These are phyloP conservation scores for Collybia mongolica DNA, from an alignment of 768 basidiomycete species.

Conservation along the genomic window DNA sequence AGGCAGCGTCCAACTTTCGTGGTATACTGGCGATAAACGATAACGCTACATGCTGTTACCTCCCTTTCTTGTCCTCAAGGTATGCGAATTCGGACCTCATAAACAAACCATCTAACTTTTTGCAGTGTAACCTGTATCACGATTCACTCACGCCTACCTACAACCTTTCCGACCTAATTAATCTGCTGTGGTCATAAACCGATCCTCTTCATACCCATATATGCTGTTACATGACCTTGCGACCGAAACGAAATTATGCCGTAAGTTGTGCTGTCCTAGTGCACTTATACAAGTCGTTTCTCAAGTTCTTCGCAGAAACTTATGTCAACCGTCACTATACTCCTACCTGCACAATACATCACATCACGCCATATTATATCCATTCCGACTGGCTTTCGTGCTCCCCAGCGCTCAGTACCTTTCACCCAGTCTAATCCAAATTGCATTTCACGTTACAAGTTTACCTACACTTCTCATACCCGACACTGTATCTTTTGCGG, in stretches of 20 bases:
- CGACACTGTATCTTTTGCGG: constrained; percentile 11
- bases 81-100: not conserved
- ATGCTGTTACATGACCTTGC: constrained; percentile 10
- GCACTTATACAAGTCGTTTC: not conserved
- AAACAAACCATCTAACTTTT: not conserved
- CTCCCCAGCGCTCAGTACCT: constrained; percentile 3
- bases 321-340: constrained; percentile 9
- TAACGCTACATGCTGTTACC: constrained; percentile 10
- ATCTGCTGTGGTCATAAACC: no score
- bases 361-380: constrained; percentile 5
- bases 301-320: constrained; percentile 5
- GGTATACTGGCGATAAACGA: constrained; percentile 59
- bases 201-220: no score
- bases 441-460: constrained; percentile 1
- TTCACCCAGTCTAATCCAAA: constrained; percentile 8
- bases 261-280: constrained; percentile 6
- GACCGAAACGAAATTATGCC: constrained; percentile 17
- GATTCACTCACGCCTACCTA: not conserved
- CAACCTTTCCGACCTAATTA: not conserved
- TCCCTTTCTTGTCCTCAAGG: constrained; percentile 1
- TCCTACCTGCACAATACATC: not conserved
- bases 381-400: constrained; percentile 7
- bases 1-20: constrained; percentile 77
- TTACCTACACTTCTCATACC: constrained; percentile 1
- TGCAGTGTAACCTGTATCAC: not conserved